phyloP scores from a whole-genome alignment of 257 asterid genomes.

The Gentiana macrophylla region DNA sequence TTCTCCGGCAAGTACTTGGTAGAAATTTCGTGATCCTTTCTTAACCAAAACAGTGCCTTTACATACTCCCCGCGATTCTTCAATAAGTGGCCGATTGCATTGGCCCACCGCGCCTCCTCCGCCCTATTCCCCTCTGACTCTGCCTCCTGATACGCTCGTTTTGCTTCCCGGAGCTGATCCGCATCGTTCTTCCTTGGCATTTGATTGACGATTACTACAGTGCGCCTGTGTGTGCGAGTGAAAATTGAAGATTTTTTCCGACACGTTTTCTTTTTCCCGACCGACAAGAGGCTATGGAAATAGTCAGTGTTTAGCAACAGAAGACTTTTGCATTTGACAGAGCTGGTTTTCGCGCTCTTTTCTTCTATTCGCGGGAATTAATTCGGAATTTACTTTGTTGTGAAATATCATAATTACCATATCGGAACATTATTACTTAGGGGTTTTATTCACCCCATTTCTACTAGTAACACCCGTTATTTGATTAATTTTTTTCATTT shows the following conservation, averaged over 20 bases:
- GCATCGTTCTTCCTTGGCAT: slow-evolving; percentile 48
- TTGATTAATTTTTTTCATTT: too few relatives aligned
- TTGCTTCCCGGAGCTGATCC: slow-evolving; percentile 51
- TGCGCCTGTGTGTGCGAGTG: background rate
- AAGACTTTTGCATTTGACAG: background rate
- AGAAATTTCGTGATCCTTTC: slow-evolving; percentile 72
- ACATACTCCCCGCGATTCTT: slow-evolving; percentile 88
- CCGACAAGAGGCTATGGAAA: background rate
- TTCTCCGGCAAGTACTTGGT: slow-evolving; percentile 39
- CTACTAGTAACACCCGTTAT: too few relatives aligned
- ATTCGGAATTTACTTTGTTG: too few relatives aligned
- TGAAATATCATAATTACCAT: too few relatives aligned
- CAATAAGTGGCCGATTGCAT: slow-evolving; percentile 59
- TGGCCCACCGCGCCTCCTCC: slow-evolving; percentile 99
- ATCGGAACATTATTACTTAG: too few relatives aligned
- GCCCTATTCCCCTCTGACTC: slow-evolving; percentile 47
- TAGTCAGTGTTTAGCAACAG: background rate
- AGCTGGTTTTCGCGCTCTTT: too few relatives aligned
- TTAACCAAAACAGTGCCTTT: slow-evolving; percentile 79
- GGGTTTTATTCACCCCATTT: too few relatives aligned
- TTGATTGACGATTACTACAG: background rate
- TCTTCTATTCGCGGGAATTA: too few relatives aligned
- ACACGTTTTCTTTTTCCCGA: background rate
- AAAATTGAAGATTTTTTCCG: background rate
- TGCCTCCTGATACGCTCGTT: slow-evolving; percentile 46